Evolutionary conservation across 169 alveolate species (phyloP).

Genomic region (Eimeria maxima): DNA sequence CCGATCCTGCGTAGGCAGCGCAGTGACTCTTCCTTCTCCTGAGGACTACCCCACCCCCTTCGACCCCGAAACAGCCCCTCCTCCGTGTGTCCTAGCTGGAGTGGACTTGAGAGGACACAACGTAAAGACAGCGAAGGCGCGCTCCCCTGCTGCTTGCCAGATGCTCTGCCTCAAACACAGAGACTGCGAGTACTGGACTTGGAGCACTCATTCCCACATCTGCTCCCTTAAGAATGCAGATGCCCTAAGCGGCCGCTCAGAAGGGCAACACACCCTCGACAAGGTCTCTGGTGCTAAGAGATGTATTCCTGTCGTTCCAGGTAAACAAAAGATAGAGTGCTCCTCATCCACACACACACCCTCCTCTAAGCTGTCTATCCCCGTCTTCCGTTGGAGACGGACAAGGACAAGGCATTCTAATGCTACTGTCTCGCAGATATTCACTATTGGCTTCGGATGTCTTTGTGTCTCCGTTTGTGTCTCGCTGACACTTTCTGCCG

Average conservation of each 20-base stretch:
- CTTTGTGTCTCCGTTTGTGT: too few species aligned
- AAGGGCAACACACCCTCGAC: constrained; percentile 2
- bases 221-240: not conserved
- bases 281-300: constrained; percentile 25
- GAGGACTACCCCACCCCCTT: constrained; percentile 3
- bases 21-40: not conserved
- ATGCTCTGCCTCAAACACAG: not conserved
- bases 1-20: not conserved
- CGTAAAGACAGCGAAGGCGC: not conserved
- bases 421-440: too few species aligned
- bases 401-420: too few species aligned
- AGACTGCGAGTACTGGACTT: constrained; percentile 29
- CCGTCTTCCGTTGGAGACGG: too few species aligned
- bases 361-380: not conserved
- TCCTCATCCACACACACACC: too few species aligned
- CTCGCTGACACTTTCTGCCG: too few species aligned
- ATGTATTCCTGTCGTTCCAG: constrained; percentile 22
- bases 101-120: not conserved
- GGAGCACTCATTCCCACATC: not conserved
- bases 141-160: constrained; percentile 24
- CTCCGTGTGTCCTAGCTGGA: constrained; percentile 12
- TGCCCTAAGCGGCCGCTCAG: not conserved
- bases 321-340: not conserved
- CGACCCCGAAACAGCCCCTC: not conserved
- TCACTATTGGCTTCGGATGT: too few species aligned